phyloP scores from a whole-genome alignment of 371 early-diverging fungal genomes.

The Rhizomucor miehei region DNA sequence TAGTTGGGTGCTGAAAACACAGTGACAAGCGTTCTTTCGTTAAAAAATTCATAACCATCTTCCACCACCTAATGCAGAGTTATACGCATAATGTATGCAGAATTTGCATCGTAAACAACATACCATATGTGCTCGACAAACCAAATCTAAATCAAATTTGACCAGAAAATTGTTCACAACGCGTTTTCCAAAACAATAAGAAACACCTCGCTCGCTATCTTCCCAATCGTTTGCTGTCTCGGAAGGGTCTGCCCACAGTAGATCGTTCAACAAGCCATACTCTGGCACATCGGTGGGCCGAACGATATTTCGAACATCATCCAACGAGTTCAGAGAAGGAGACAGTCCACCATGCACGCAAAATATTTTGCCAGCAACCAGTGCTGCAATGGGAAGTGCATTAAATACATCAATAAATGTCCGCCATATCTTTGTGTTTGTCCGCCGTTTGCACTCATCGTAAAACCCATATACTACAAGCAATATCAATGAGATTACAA shows the following conservation, averaged over 20 bases:
- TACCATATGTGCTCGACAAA: conserved; percentile 98
- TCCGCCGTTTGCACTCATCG: conserved; percentile 98
- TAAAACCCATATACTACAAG: conserved; percentile 93
- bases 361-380: conserved; percentile 96
- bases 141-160: conserved; percentile 77
- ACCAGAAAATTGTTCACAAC: conserved; percentile 86
- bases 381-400: conserved; percentile 94
- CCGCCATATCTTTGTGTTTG: conserved; percentile 95
- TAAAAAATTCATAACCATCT: conserved; percentile 99
- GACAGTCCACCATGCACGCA: conserved; percentile 98
- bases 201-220: conserved; percentile 98
- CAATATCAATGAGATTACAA: neutral
- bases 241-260: conserved; percentile 92
- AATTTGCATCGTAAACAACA: conserved; percentile 77
- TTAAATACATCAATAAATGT: conserved; percentile 98
- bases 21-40: conserved; percentile 92
- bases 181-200: conserved; percentile 91
- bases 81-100: conserved; percentile 95
- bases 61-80: conserved; percentile 81
- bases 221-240: conserved; percentile 86
- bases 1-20: conserved; percentile 99
- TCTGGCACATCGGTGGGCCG: conserved; percentile 98
- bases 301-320: conserved; percentile 88
- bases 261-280: conserved; percentile 78
- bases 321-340: conserved; percentile 84